A percentile compares a stretch with the other conserved stretches of the same genome.
These are phyloP conservation scores for Haematococcus lacustris DNA, from an alignment of 139 green algal species.

Conservation along the genomic window DNA sequence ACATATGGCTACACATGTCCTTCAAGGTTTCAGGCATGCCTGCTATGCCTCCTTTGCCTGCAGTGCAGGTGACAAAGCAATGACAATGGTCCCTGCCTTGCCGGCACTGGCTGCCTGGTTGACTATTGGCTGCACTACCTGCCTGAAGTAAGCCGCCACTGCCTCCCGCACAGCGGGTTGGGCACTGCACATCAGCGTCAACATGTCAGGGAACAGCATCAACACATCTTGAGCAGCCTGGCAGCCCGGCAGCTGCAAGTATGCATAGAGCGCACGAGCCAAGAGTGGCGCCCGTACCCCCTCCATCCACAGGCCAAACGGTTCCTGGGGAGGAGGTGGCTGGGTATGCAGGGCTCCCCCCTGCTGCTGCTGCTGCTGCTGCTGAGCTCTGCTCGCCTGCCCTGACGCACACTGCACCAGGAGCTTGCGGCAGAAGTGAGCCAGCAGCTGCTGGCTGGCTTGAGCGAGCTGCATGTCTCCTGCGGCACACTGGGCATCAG, in stretches of 20 bases:
- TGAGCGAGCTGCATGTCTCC: too few relatives aligned
- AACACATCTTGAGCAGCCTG: background rate
- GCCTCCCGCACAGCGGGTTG: constrained; percentile 8
- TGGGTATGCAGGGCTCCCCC: background rate
- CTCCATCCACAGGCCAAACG: background rate
- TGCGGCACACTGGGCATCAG: too few relatives aligned
- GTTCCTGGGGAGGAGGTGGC: background rate
- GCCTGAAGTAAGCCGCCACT: constrained; percentile 1
- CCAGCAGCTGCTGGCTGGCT: background rate
- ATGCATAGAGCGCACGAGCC: background rate
- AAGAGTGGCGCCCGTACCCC: constrained; percentile 1
- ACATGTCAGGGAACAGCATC: constrained; percentile 1
- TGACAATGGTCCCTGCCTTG: too few relatives aligned
- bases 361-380: background rate
- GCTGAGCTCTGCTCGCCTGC: background rate
- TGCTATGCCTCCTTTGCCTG: too few relatives aligned
- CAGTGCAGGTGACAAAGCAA: too few relatives aligned
- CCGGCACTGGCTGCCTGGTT: too few relatives aligned
- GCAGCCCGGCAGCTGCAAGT: background rate
- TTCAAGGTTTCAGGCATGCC: too few relatives aligned
- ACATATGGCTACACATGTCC: too few relatives aligned
- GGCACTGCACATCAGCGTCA: constrained; percentile 9
- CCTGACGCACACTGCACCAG: too few relatives aligned
- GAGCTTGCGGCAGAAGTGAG: too few relatives aligned
- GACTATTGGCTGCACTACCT: background rate